Percentiles rank a stretch among this genome's conserved stretches.
These are phyloP conservation scores for Pythium plurisporium DNA, from an alignment of 352 stramenopile species.

Conservation along the genomic window DNA sequence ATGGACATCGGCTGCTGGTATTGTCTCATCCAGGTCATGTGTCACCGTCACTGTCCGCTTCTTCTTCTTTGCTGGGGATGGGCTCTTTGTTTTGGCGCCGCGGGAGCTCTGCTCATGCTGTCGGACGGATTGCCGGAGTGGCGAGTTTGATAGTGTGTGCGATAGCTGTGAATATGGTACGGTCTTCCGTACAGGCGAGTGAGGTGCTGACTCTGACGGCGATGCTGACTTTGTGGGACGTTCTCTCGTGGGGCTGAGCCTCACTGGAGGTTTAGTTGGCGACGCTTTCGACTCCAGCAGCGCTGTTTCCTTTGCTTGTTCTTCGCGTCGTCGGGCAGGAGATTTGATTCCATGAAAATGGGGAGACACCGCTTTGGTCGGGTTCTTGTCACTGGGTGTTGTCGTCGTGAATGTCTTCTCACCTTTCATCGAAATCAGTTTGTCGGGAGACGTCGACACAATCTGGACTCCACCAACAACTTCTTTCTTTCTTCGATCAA, in stretches of 20 bases:
- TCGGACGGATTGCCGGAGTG: conserved; percentile 5
- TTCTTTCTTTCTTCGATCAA: neutral
- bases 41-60: neutral
- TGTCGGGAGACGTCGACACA: neutral
- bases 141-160: conserved; percentile 5
- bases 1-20: no score
- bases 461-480: neutral
- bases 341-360: conserved; percentile 14
- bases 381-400: neutral
- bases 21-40: no score
- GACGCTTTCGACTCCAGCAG: neutral
- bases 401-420: conserved; percentile 17
- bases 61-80: conserved; percentile 11
- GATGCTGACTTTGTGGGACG: conserved; percentile 7
- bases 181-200: neutral
- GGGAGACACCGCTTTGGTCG: conserved; percentile 11
- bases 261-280: neutral
- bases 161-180: neutral
- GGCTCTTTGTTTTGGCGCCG: neutral
- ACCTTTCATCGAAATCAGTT: conserved; percentile 16
- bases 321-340: neutral
- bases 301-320: neutral
- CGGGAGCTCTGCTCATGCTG: neutral
- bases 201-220: neutral
- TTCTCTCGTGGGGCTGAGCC: neutral